Percentiles rank a stretch among this genome's conserved stretches.
Conservation (phyloP, 2,329 filamentous ascomycete species). For the Ceratocystis destructans region DNA sequence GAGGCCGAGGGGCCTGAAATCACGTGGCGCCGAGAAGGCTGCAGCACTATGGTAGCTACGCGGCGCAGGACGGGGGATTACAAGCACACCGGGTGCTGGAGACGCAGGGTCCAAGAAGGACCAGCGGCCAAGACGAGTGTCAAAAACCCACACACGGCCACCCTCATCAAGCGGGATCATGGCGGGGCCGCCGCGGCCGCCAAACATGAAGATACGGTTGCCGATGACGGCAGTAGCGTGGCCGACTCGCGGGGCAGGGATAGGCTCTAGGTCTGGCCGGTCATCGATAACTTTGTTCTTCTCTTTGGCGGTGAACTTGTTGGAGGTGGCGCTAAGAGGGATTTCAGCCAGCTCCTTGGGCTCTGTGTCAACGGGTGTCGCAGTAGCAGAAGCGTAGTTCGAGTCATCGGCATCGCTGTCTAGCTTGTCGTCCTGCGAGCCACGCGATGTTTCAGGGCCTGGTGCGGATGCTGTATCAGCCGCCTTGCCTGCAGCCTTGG, state of each 20-base stretch:
- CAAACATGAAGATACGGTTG: conserved; percentile 64
- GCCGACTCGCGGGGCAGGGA: conserved; percentile 58
- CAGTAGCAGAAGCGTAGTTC: neutral
- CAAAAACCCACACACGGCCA: conserved; percentile 64
- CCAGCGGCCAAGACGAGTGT: conserved; percentile 53
- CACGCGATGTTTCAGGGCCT: conserved; percentile 21
- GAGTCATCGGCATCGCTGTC: conserved; percentile 9
- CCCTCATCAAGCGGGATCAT: conserved; percentile 60
- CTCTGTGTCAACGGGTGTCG: neutral
- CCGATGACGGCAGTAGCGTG: conserved; percentile 56
- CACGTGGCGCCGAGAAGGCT: conserved; percentile 42
- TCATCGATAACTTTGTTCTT: conserved; percentile 30
- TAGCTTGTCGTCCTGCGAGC: conserved; percentile 20
- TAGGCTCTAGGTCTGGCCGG: conserved; percentile 28
- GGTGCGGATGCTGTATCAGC: conserved; percentile 13
- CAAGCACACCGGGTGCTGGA: conserved; percentile 30
- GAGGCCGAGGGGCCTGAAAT: conserved; percentile 30
- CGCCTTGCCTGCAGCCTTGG: conserved; percentile 22
- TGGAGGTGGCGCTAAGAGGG: conserved; percentile 27
- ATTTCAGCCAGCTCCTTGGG: conserved; percentile 31
- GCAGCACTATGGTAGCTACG: conserved; percentile 58
- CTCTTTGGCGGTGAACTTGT: conserved; percentile 20
- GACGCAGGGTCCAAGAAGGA: conserved; percentile 44
- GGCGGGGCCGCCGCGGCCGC: conserved; percentile 56
- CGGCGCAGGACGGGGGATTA: conserved; percentile 39